Percentiles rank a stretch among this genome's conserved stretches.
These are phyloP conservation scores for Iodosphaeria phyllophila DNA, from an alignment of 2,329 filamentous ascomycete species.

Conservation along the genomic window DNA sequence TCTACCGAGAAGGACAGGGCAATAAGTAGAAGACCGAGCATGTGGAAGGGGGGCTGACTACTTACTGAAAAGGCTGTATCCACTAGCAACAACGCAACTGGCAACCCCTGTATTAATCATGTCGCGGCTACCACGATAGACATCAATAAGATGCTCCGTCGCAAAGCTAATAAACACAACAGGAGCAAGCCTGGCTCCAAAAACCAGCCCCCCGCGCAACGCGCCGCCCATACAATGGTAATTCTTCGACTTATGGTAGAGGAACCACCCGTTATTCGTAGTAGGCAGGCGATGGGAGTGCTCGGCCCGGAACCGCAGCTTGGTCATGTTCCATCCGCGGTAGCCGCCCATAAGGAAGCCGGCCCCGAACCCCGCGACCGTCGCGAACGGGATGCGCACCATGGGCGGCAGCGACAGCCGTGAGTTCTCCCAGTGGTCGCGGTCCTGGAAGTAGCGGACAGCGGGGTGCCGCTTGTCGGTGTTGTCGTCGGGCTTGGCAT, in stretches of 20 bases:
- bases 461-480: conserved; percentile 13
- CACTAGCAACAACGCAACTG: conserved; percentile 65
- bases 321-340: conserved; percentile 54
- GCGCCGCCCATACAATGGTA: conserved; percentile 69
- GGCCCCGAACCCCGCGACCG: conserved; percentile 42
- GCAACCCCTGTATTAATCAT: conserved; percentile 67
- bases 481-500: conserved; percentile 1
- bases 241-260: conserved; percentile 98
- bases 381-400: conserved; percentile 46
- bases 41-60: conserved; percentile 7
- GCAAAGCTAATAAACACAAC: conserved; percentile 64
- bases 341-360: conserved; percentile 53
- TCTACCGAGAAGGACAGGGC: conserved; percentile 26
- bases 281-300: conserved; percentile 86
- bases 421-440: conserved; percentile 21
- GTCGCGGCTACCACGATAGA: conserved; percentile 50
- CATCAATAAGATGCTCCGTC: conserved; percentile 73
- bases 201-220: conserved; percentile 57
- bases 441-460: too few relatives aligned
- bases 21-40: conserved; percentile 1
- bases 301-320: conserved; percentile 79
- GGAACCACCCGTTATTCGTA: conserved; percentile 74
- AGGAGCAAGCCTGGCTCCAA: conserved; percentile 50
- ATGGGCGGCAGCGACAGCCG: conserved; percentile 45
- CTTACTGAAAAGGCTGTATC: conserved; percentile 75